Evolutionary conservation across 2,329 filamentous ascomycete genomes (phyloP).

Genomic region (Fusarium sp.): DNA sequence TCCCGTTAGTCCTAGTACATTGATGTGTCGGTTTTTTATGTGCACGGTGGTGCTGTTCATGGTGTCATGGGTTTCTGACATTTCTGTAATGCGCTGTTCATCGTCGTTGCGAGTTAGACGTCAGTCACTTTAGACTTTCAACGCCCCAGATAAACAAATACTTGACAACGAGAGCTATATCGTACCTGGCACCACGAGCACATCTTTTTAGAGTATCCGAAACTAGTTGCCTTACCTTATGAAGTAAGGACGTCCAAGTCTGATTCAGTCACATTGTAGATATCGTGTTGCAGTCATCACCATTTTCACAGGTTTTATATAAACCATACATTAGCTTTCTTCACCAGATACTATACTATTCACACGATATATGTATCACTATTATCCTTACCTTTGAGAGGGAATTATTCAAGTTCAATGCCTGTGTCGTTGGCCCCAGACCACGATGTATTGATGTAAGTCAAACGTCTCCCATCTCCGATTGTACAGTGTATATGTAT

Average conservation of each 20-base stretch:
- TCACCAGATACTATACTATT: neutral
- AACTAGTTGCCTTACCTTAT: too few species aligned
- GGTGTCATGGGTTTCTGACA: neutral
- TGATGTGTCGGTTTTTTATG: too few species aligned
- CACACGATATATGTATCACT: neutral
- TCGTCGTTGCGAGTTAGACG: too few species aligned
- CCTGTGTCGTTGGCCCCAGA: neutral
- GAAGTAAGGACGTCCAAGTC: neutral
- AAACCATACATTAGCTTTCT: neutral
- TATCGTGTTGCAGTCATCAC: neutral
- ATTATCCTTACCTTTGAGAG: neutral
- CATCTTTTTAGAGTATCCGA: too few species aligned
- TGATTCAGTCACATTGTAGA: neutral
- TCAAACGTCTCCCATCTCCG: neutral
- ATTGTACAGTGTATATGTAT: neutral
- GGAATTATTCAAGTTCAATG: neutral
- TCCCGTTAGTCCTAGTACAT: too few species aligned
- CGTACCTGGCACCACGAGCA: neutral
- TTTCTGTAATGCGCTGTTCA: neutral
- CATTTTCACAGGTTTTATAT: too few species aligned
- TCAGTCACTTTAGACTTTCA: neutral
- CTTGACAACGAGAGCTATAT: neutral
- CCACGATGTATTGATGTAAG: slow-evolving; percentile 18
- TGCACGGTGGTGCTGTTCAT: neutral
- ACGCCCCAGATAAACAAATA: neutral